A percentile compares a stretch with the other conserved stretches of the same genome.
phyloP scores from a whole-genome alignment of 1,139 yeast species.

The Arxiozyma slooffiae region DNA sequence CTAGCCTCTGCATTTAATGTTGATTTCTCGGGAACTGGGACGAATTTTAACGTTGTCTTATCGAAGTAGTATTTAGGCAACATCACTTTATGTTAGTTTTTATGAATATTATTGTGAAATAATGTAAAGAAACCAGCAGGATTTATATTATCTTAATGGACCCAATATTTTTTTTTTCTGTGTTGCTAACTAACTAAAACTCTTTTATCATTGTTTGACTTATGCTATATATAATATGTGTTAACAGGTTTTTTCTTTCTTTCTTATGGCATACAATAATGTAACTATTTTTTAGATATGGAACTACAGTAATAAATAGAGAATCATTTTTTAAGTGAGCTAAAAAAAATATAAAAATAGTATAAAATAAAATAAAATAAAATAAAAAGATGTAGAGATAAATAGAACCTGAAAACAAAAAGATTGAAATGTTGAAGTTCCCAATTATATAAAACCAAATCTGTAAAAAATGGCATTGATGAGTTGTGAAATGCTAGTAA shows the following conservation, averaged over 20 bases:
- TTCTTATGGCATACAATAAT: neutral
- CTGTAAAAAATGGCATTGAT: too few species aligned
- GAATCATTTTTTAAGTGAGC: neutral
- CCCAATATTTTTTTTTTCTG: neutral
- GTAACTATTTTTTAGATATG: neutral
- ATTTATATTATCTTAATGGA: neutral
- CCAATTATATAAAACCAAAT: neutral
- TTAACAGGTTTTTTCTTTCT: too few species aligned
- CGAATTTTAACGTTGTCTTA: neutral
- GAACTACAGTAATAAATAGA: neutral
- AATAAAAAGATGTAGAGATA: neutral
- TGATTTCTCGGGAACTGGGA: neutral
- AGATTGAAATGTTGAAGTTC: neutral
- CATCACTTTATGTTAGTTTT: neutral
- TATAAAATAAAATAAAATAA: too few species aligned
- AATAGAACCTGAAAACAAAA: neutral
- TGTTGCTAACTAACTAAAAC: neutral
- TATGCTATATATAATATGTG: neutral
- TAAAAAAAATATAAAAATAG: too few species aligned
- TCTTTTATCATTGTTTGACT: neutral
- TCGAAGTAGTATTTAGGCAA: neutral
- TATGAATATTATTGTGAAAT: too few species aligned
- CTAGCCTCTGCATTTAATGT: neutral
- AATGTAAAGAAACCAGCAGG: neutral
- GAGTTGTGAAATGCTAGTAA: neutral